Conservation (phyloP, 805 yeast genomes). For the Cyberlindnera veronae region DNA sequence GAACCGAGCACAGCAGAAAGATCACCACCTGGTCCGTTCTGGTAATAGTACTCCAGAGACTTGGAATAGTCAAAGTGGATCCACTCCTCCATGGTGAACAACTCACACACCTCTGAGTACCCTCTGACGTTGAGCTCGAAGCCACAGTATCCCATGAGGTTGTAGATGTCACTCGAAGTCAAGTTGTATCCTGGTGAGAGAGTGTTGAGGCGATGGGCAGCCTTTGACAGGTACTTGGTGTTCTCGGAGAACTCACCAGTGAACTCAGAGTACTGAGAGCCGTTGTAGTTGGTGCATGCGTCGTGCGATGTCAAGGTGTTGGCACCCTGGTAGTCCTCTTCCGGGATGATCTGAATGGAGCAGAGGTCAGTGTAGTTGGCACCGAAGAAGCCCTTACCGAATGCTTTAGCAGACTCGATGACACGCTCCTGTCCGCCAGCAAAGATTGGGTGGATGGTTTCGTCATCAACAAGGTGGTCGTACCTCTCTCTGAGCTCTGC, state of each 20-base stretch:
- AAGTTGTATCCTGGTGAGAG: conserved; percentile 54
- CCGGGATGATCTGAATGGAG: conserved; percentile 36
- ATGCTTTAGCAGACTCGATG: conserved; percentile 42
- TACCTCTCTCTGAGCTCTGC: conserved; percentile 42
- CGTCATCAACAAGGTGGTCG: conserved; percentile 35
- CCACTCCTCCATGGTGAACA: conserved; percentile 68
- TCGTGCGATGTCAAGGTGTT: conserved; percentile 46
- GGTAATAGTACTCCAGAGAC: conserved; percentile 59
- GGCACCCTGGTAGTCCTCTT: conserved; percentile 42
- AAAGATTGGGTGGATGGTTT: conserved; percentile 42
- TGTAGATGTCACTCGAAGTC: conserved; percentile 47
- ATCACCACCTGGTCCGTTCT: conserved; percentile 61
- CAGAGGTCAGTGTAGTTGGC: conserved; percentile 32
- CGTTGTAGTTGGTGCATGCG: conserved; percentile 40
- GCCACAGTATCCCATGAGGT: conserved; percentile 63
- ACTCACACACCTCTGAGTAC: conserved; percentile 58
- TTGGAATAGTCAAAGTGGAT: conserved; percentile 55
- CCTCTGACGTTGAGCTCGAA: conserved; percentile 73
- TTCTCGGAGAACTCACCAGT: conserved; percentile 19
- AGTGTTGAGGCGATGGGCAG: conserved; percentile 53
- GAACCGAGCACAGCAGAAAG: conserved; percentile 58
- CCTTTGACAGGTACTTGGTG: conserved; percentile 42
- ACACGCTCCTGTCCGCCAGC: conserved; percentile 46
- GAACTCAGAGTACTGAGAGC: conserved; percentile 17
- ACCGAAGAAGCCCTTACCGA: conserved; percentile 49